Conservation (phyloP, 805 yeast species). For the Barnettozyma siamensis region DNA sequence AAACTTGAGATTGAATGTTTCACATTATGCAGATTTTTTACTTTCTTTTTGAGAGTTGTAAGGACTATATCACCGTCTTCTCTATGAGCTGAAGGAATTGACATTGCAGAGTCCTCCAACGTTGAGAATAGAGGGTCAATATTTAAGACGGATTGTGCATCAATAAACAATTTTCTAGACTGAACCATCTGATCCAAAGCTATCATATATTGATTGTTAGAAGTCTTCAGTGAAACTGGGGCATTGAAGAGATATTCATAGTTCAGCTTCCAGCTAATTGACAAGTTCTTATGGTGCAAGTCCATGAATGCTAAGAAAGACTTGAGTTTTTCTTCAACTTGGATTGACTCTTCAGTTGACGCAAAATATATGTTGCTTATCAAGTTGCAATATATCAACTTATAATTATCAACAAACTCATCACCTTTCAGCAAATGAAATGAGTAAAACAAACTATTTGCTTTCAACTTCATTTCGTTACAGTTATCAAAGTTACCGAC, state of each 20-base stretch:
- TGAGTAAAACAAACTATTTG: constrained; percentile 14
- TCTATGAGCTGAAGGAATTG: constrained; percentile 33
- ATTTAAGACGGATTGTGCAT: constrained; percentile 28
- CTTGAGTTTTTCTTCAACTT: constrained; percentile 12
- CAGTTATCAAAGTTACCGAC: constrained; percentile 14
- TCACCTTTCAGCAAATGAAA: constrained; percentile 10
- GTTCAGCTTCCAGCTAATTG: constrained; percentile 17
- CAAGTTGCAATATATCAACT: constrained; percentile 19
- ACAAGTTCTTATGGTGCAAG: constrained; percentile 14
- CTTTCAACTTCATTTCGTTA: constrained; percentile 2
- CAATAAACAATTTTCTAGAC: constrained; percentile 26
- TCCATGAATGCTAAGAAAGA: constrained; percentile 17
- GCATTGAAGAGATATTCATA: constrained; percentile 20
- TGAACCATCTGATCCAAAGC: constrained; percentile 27
- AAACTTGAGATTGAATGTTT: constrained; percentile 20
- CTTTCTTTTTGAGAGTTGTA: constrained; percentile 10
- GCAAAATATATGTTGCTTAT: constrained; percentile 15
- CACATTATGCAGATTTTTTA: constrained; percentile 19
- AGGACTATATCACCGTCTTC: neutral
- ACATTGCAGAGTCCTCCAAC: constrained; percentile 44
- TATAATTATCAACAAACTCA: constrained; percentile 18
- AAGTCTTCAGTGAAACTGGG: constrained; percentile 14
- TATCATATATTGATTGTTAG: constrained; percentile 18
- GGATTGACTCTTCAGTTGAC: neutral
- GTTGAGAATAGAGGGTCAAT: constrained; percentile 45